Evolutionary conservation across 2,329 filamentous ascomycete species (phyloP).

Genomic region (Paramyrothecium roridum): DNA sequence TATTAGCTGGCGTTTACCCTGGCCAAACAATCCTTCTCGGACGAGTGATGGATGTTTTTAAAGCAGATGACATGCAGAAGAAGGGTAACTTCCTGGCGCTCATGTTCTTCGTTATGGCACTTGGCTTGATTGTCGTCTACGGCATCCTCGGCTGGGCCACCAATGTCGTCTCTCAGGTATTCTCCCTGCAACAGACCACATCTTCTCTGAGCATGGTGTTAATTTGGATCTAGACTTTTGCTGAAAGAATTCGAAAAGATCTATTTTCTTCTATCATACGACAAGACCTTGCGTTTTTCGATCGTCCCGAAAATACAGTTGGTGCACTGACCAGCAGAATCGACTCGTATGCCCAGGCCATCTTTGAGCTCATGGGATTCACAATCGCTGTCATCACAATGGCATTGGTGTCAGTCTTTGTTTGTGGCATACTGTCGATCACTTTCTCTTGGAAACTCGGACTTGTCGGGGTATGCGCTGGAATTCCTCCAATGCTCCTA

Average conservation of each 20-base stretch:
- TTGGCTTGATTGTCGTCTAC: conserved; percentile 41
- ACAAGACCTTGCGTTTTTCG: no score
- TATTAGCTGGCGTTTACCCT: no score
- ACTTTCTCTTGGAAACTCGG: conserved; percentile 43
- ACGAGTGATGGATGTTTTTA: no score
- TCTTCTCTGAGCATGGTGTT: no score
- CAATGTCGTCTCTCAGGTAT: conserved; percentile 27
- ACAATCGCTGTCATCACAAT: conserved; percentile 28
- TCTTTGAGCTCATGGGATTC: conserved; percentile 32
- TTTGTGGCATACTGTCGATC: conserved; percentile 31
- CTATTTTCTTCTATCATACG: no score
- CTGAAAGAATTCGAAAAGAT: conserved; percentile 27
- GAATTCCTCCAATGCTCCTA: conserved; percentile 23
- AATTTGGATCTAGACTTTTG: conserved; percentile 6
- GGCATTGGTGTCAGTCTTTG: conserved; percentile 26
- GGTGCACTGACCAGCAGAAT: conserved; percentile 26
- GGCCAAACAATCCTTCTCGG: no score
- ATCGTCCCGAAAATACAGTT: conserved; percentile 27
- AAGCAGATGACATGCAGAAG: no score
- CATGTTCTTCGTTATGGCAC: conserved; percentile 52
- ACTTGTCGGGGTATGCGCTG: conserved; percentile 37
- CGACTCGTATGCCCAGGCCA: conserved; percentile 25
- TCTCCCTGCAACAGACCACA: no score
- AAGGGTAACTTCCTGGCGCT: conserved; percentile 49
- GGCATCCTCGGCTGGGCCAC: conserved; percentile 31